Conservation (phyloP, 257 asterid genomes). For the Handroanthus guayacan region DNA sequence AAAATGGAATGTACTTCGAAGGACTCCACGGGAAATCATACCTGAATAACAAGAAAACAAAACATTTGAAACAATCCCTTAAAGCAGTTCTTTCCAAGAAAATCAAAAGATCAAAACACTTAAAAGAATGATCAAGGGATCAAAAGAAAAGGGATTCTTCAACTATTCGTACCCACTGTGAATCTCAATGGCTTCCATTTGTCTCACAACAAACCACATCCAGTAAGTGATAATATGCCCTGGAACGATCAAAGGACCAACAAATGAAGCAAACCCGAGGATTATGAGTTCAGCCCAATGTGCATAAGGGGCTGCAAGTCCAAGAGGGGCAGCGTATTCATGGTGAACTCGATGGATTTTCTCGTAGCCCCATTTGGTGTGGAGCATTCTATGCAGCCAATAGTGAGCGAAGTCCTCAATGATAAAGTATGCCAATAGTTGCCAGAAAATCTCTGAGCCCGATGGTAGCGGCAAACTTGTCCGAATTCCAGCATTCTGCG, state of each 20-base stretch:
- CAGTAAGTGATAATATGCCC: conserved; percentile 82
- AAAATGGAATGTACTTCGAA: conserved; percentile 70
- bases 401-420: conserved; percentile 76
- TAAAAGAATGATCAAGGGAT: no score
- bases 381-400: conserved; percentile 80
- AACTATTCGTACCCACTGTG: conserved; percentile 59
- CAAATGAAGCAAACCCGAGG: conserved; percentile 70
- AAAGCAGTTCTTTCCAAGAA: neutral
- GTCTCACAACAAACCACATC: conserved; percentile 71
- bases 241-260: conserved; percentile 70
- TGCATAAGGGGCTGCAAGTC: conserved; percentile 80
- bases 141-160: no score
- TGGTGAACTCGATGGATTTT: conserved; percentile 80
- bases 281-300: conserved; percentile 78
- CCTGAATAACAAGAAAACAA: conserved; percentile 39
- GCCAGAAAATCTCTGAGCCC: conserved; percentile 56
- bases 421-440: conserved; percentile 60
- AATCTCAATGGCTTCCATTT: conserved; percentile 77
- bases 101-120: neutral
- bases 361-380: conserved; percentile 66
- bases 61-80: neutral
- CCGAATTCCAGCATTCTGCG: conserved; percentile 72
- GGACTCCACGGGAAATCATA: conserved; percentile 89
- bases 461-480: conserved; percentile 79
- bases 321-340: conserved; percentile 74